A percentile compares a stretch with the other conserved stretches of the same genome.
These are phyloP conservation scores for Zasmidium angulare DNA, from an alignment of 2,329 filamentous ascomycete species.

Conservation along the genomic window DNA sequence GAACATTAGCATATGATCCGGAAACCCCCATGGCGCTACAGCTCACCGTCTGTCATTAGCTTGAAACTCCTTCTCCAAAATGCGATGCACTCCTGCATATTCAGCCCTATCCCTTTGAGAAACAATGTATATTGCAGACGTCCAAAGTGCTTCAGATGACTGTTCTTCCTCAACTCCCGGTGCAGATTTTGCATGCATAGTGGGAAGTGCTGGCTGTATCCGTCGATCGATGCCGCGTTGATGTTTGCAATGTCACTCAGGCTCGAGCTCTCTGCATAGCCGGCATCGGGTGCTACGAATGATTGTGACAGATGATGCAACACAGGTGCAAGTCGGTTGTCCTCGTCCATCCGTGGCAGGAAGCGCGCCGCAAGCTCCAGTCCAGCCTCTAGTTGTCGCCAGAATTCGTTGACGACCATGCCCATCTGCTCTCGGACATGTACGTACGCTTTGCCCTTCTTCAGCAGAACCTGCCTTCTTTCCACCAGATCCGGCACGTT, in stretches of 20 bases:
- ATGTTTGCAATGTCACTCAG: slow-evolving; percentile 69
- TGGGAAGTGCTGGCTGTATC: slow-evolving; percentile 77
- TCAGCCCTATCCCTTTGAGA: slow-evolving; percentile 91
- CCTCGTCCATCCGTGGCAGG: slow-evolving; percentile 88
- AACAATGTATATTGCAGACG: slow-evolving; percentile 95
- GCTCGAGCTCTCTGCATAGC: slow-evolving; percentile 65
- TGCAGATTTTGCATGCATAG: slow-evolving; percentile 95
- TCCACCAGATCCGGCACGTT: slow-evolving; percentile 89
- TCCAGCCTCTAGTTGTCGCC: slow-evolving; percentile 72
- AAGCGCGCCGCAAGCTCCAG: slow-evolving; percentile 91
- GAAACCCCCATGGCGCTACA: not conserved
- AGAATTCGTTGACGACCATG: slow-evolving; percentile 87
- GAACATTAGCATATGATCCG: slow-evolving; percentile 6
- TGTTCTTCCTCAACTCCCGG: slow-evolving; percentile 78
- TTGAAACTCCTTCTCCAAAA: slow-evolving; percentile 91
- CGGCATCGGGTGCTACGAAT: slow-evolving; percentile 86
- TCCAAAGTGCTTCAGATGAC: slow-evolving; percentile 89
- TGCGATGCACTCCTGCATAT: slow-evolving; percentile 82
- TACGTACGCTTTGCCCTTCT: slow-evolving; percentile 84
- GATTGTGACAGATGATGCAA: slow-evolving; percentile 86
- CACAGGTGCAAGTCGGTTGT: slow-evolving; percentile 80
- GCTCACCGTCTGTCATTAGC: slow-evolving; percentile 68
- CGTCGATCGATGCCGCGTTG: slow-evolving; percentile 75
- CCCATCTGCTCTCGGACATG: slow-evolving; percentile 82
- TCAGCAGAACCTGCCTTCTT: slow-evolving; percentile 71